Evolutionary conservation across 78 protist species (phyloP), one percentile per base, ranked within the genome.

Genomic region (Guillardia theta): DNA sequence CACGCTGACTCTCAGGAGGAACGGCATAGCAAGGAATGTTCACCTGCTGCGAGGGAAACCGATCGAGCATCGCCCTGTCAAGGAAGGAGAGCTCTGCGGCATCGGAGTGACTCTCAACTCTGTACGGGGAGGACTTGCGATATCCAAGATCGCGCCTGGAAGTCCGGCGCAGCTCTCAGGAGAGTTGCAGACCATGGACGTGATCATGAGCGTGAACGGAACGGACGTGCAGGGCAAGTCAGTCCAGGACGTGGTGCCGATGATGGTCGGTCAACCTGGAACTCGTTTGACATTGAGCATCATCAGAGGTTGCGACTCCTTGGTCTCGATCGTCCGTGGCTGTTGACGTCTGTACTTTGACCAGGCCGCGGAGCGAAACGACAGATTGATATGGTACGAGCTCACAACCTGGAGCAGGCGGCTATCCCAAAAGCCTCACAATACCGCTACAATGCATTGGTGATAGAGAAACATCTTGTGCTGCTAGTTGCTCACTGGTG

Each of bases 41-140:
- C 41, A 22, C 41, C 83, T 70, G 33, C 10, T 70, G 1, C 83
- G 36, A 33, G 83, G 83, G 36, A 70, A 70, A 18, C 33, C 83
- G 0, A 70, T 70, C 1, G 83, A 70, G 83, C n/a, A 24, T 18
- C 83, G 83, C 1, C 46, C 41, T 1, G 4, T 24, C 41, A 70
- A 70, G 83, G 83, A 70, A 24, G 83, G 83, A 24, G 83, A 70
- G 83, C 46, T 70, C n/a, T 70, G 83, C 22, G 83, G 83, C 4
- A 12, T 70, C 10, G 83, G 83, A 12, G 41, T 70, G 33, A 70
- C 83, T 3, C 36, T 70, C 4, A 70, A 70, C 41, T 24, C 9
- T 12, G 83, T 70, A 33, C 27, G 10, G 58, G 30, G 58, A 10
- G 58, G 15, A 10, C 10, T 15, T 50, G 58, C 58, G 58, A 50